These are phyloP conservation scores for Gypsophila paniculata DNA, from an alignment of 179 eudicot genomes.

Conservation along the genomic window DNA sequence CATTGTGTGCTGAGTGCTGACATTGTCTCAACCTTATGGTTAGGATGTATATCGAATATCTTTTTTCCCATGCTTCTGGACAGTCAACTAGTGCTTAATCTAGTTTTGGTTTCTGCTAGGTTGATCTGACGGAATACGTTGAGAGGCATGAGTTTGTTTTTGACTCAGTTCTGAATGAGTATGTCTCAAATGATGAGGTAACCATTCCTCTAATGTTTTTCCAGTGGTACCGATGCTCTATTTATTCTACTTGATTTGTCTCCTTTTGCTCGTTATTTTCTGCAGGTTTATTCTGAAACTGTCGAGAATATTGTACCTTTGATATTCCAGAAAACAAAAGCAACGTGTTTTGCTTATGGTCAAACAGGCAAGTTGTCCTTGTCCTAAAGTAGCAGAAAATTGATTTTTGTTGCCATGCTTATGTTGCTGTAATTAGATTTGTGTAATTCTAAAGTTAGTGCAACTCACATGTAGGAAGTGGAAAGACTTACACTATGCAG, in stretches of 20 bases:
- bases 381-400: neutral
- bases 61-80: neutral
- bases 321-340: conserved; percentile 91
- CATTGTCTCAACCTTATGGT: neutral
- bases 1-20: too few species aligned
- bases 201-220: conserved; percentile 12
- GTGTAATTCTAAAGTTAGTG: neutral
- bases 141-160: conserved; percentile 96
- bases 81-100: neutral
- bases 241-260: conserved; percentile 5
- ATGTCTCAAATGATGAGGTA: conserved; percentile 95
- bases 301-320: conserved; percentile 93
- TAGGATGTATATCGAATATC: too few species aligned
- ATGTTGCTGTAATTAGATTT: too few species aligned
- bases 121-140: conserved; percentile 88
- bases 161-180: conserved; percentile 88
- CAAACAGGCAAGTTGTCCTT: conserved; percentile 68
- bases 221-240: neutral
- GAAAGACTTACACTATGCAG: conserved; percentile 95
- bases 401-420: neutral
- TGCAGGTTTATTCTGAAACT: conserved; percentile 82
- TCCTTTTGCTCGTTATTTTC: conserved; percentile 15
- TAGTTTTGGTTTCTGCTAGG: conserved; percentile 45
- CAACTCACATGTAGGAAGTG: conserved; percentile 61
- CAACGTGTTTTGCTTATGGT: conserved; percentile 99